phyloP scores from a whole-genome alignment of 106 monocot genomes.

The Platanthera zijinensis region DNA sequence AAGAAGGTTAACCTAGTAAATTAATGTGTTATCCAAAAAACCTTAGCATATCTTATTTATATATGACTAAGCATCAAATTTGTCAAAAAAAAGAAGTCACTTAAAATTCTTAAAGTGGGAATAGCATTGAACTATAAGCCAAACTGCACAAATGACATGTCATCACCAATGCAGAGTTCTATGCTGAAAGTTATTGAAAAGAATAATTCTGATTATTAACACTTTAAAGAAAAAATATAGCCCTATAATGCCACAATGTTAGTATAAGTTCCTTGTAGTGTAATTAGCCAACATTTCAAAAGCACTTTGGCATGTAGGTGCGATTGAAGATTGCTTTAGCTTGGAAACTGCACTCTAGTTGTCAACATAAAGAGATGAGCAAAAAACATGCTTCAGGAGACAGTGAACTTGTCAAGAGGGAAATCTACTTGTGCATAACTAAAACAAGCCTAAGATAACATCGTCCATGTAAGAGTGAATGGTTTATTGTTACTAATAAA shows the following conservation, averaged over 20 bases:
- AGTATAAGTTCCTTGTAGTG: not conserved
- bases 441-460: too few species aligned
- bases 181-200: not conserved
- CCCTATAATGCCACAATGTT: not conserved
- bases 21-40: not conserved
- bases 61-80: not conserved
- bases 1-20: constrained; percentile 45
- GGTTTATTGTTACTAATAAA: too few species aligned
- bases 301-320: too few species aligned
- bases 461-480: too few species aligned
- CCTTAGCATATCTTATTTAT: not conserved
- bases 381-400: too few species aligned
- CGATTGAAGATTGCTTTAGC: too few species aligned
- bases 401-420: too few species aligned
- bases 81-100: not conserved
- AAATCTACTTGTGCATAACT: too few species aligned
- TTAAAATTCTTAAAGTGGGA: not conserved
- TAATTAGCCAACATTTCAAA: too few species aligned
- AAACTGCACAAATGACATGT: not conserved
- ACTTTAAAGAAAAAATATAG: not conserved
- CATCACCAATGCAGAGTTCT: not conserved
- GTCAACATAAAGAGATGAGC: too few species aligned
- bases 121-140: not conserved
- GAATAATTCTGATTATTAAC: not conserved
- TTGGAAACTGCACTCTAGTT: too few species aligned